Percentiles rank a stretch among this genome's conserved stretches.
phyloP scores from a whole-genome alignment of 2,329 filamentous ascomycete genomes.

The Lecanicillium sp. region DNA sequence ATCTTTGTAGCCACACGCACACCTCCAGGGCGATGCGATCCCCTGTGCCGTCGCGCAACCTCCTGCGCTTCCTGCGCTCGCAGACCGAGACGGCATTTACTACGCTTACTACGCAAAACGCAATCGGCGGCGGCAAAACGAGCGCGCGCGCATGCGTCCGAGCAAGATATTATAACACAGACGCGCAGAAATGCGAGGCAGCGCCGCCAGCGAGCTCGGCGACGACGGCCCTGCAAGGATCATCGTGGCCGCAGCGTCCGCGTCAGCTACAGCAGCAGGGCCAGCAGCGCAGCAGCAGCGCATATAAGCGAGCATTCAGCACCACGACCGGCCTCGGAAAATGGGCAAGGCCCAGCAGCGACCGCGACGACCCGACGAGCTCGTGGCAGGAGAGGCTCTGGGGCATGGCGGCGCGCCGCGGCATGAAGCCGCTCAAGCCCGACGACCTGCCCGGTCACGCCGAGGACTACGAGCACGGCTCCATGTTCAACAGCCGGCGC shows the following conservation, averaged over 20 bases:
- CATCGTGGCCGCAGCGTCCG: slow-evolving; percentile 23
- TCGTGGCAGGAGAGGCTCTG: slow-evolving; percentile 47
- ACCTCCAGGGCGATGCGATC: slow-evolving; percentile 27
- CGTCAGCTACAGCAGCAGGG: slow-evolving; percentile 18
- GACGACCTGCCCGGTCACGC: slow-evolving; percentile 48
- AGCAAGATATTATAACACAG: neutral
- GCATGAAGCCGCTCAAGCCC: slow-evolving; percentile 40
- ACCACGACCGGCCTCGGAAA: neutral
- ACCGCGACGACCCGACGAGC: slow-evolving; percentile 18
- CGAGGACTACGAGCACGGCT: slow-evolving; percentile 14
- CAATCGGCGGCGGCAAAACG: neutral
- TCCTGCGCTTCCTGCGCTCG: slow-evolving; percentile 67
- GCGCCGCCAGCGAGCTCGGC: slow-evolving; percentile 5
- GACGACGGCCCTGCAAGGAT: slow-evolving; percentile 22
- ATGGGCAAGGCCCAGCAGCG: neutral
- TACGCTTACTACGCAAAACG: slow-evolving; percentile 16
- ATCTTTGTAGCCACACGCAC: neutral
- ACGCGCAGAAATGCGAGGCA: neutral
- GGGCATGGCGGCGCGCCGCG: slow-evolving; percentile 34
- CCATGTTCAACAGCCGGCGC: slow-evolving; percentile 63
- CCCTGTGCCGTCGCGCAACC: slow-evolving; percentile 46
- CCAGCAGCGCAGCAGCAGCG: slow-evolving; percentile 25
- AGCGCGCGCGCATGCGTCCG: neutral
- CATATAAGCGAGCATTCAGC: slow-evolving; percentile 18
- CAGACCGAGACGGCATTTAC: slow-evolving; percentile 56